Evolutionary conservation across 352 stramenopile genomes (phyloP), one percentile per base, ranked within the genome.

Genomic region (Plasmopara viticola): DNA sequence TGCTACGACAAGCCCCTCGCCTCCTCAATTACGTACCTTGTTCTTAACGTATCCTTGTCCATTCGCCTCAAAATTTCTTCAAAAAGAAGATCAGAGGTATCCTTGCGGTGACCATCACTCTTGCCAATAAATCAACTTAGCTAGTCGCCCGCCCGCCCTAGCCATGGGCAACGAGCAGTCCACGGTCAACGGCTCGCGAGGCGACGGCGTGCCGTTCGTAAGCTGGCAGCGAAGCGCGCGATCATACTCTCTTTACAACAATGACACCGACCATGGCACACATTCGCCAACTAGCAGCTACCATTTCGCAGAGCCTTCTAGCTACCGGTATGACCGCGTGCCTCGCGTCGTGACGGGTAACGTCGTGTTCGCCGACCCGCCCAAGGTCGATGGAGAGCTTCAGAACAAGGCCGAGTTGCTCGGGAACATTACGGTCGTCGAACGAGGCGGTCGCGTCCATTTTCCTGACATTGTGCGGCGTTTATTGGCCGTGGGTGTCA

Each of bases 381-480:
- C 78, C 0, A 84, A 88, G 39, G 80, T 66, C 30, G 83, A 94
- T 56, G 58, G 67, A 39, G 74, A 87, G 62, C 60, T 94, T 18
- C 52, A 45, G 28, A 94, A 94, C 67, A 68, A 68, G 35, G 28
- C 43, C 6, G 74, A 67, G 37, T 52, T 94, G 15, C 44, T 84
- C 4, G 80, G 80, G 15, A 80, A 69, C 49, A 84, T 94, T 53
- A 80, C 79, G 7, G 58, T 91, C 33, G 74, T 94, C 39, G 83
- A 94, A 60, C 68, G 83, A 43, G 83, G 83, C 39, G 80, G 83
- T 2, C 72, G 83, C 37, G 64, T 91, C 34, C 83, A 94, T 53
- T 94, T 94, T 51, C 83, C 83, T 13, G 83, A 94, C 40, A 91
- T 94, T 48, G 75, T 91, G 45, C 70, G 83, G 8, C 75, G 78